Evolutionary conservation across 306 rosid species (phyloP).

Genomic region (Benincasa hispida): DNA sequence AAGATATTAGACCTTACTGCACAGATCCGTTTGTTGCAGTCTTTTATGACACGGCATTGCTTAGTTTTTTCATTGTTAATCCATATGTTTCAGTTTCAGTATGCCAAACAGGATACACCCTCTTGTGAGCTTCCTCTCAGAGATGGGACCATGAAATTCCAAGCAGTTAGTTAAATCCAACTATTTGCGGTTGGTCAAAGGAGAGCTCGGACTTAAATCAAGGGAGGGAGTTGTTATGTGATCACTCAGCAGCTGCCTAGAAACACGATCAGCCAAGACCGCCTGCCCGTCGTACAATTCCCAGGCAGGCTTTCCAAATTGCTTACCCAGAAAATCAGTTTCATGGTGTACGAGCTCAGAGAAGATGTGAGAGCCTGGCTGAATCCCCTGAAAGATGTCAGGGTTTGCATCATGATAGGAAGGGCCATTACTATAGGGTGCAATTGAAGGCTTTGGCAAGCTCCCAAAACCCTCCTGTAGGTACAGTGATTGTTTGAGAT

Average conservation of each 20-base stretch:
- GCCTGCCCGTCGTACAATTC: conserved; percentile 66
- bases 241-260: conserved; percentile 68
- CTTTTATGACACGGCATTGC: neutral
- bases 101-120: neutral
- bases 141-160: conserved; percentile 3
- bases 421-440: conserved; percentile 29
- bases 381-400: conserved; percentile 69
- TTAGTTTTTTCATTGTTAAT: neutral
- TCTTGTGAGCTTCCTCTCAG: conserved; percentile 1
- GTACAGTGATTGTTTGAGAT: conserved; percentile 41
- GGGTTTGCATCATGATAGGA: conserved; percentile 48
- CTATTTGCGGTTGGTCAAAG: conserved; percentile 16
- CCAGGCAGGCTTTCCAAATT: conserved; percentile 30
- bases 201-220: conserved; percentile 50
- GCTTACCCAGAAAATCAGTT: conserved; percentile 46
- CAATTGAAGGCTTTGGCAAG: conserved; percentile 49
- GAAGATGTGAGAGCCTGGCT: conserved; percentile 53
- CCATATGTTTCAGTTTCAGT: conserved; percentile 1
- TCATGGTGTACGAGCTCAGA: conserved; percentile 48
- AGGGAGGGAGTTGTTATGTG: conserved; percentile 47
- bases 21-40: neutral
- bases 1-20: neutral
- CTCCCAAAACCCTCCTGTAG: conserved; percentile 68
- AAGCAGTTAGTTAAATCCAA: conserved; percentile 6
- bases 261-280: conserved; percentile 86